phyloP scores from a whole-genome alignment of 1,284 basidiomycete genomes.

The Filobasidium uniguttulatum region DNA sequence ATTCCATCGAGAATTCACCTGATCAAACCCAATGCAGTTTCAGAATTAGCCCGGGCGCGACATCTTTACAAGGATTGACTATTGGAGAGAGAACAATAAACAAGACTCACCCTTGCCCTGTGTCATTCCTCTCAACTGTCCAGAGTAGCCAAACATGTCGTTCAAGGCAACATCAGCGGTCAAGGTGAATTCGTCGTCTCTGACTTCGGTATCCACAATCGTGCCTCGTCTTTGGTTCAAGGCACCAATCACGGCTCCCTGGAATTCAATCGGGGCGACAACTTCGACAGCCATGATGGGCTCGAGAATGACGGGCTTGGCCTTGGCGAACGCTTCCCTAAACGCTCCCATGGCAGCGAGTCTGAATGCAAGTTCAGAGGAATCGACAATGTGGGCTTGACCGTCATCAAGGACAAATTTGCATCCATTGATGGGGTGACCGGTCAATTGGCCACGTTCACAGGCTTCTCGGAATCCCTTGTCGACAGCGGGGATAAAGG shows the following conservation, averaged over 20 bases:
- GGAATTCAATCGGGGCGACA: conserved; percentile 90
- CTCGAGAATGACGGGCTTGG: conserved; percentile 74
- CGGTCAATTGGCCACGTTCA: conserved; percentile 79
- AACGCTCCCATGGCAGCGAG: conserved; percentile 82
- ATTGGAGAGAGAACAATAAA: too few species aligned
- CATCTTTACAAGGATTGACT: not conserved
- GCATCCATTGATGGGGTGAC: conserved; percentile 75
- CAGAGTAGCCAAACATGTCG: conserved; percentile 98
- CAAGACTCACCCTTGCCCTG: conserved; percentile 68
- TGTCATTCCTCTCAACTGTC: conserved; percentile 77
- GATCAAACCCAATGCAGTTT: not conserved
- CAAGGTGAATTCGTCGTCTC: conserved; percentile 92
- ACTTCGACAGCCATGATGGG: conserved; percentile 99
- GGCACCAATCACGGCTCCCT: conserved; percentile 82
- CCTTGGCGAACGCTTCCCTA: conserved; percentile 71
- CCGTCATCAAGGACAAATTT: conserved; percentile 87
- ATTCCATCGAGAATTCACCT: conserved; percentile 91
- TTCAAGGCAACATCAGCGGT: conserved; percentile 86
- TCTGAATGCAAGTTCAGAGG: conserved; percentile 90
- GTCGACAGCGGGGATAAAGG: conserved; percentile 89
- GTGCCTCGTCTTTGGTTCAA: conserved; percentile 87
- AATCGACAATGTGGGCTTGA: conserved; percentile 87
- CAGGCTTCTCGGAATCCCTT: conserved; percentile 95
- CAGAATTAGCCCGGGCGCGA: not conserved
- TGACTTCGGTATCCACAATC: conserved; percentile 89